Evolutionary conservation across 768 basidiomycete species (phyloP).

Genomic region (Tylopilus felleus): DNA sequence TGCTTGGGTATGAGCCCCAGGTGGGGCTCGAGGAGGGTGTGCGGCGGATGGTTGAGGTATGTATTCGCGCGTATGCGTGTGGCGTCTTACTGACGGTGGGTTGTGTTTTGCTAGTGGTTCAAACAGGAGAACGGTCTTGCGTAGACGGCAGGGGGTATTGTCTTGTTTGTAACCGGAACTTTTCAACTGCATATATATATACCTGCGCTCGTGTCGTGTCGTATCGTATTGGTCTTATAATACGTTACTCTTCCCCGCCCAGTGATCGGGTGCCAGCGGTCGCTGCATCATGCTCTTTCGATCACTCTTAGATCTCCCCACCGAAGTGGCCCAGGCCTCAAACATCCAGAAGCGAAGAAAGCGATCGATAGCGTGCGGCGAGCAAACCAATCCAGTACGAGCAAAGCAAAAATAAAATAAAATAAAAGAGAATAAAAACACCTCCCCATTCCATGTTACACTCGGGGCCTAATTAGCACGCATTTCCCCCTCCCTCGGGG

Average conservation of each 20-base stretch:
- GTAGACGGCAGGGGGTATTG: constrained; percentile 5
- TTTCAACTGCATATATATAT: not conserved
- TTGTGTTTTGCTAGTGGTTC: constrained; percentile 20
- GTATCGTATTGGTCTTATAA: not conserved
- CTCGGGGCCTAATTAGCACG: too few relatives aligned
- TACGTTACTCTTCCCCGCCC: too few relatives aligned
- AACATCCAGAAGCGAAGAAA: too few relatives aligned
- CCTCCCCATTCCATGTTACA: not conserved
- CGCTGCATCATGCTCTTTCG: too few relatives aligned
- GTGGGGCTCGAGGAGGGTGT: constrained; percentile 89
- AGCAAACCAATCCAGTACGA: not conserved
- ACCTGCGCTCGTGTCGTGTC: not conserved
- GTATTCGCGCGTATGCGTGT: constrained; percentile 18
- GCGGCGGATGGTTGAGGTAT: constrained; percentile 68
- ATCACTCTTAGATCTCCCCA: too few relatives aligned
- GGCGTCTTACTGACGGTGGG: not conserved
- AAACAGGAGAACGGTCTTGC: constrained; percentile 31
- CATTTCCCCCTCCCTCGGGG: too few relatives aligned
- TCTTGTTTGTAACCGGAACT: too few relatives aligned
- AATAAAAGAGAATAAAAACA: too few relatives aligned
- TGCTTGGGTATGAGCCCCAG: constrained; percentile 91
- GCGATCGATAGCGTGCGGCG: not conserved
- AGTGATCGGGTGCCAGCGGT: too few relatives aligned
- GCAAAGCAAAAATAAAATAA: too few relatives aligned
- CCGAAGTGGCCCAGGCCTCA: too few relatives aligned